These are phyloP conservation scores for Exobasidium cylindrosporum DNA, from an alignment of 1,284 basidiomycete genomes.

Conservation along the genomic window DNA sequence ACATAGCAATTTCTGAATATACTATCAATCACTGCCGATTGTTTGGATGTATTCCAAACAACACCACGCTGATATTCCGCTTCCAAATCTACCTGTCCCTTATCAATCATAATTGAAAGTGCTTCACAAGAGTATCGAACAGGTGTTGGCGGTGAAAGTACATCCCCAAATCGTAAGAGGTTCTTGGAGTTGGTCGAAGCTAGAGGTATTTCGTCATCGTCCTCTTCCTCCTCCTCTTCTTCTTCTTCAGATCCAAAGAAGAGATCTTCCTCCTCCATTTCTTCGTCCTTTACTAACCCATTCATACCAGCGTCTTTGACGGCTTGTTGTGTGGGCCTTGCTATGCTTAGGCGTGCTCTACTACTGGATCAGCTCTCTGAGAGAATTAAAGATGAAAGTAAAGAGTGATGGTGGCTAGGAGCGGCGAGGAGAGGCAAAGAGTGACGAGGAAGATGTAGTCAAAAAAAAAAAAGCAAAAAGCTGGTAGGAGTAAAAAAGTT, in stretches of 20 bases:
- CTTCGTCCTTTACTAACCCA: background rate
- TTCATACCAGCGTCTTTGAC: background rate
- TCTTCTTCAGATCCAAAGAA: background rate
- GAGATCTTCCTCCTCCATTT: background rate
- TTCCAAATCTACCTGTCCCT: conserved; percentile 27
- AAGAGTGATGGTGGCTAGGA: no score
- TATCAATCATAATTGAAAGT: background rate
- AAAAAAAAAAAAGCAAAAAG: no score
- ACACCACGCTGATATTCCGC: conserved; percentile 42
- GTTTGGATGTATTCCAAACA: conserved; percentile 32
- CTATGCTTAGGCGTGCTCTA: no score
- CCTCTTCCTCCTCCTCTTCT: background rate
- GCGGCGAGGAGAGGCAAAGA: no score
- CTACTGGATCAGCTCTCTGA: no score
- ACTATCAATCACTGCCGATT: conserved; percentile 39
- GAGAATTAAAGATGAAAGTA: no score
- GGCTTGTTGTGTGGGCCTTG: no score
- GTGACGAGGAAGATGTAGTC: no score
- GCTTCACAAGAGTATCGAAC: conserved; percentile 2
- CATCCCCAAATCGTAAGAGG: background rate
- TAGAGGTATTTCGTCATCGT: background rate
- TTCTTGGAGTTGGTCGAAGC: background rate
- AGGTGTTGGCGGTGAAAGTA: background rate
- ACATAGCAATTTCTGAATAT: conserved; percentile 42
- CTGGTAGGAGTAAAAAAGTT: no score